Percentiles rank a stretch among this genome's conserved stretches.
Conservation (phyloP, 2,329 filamentous ascomycete species). For the Diaporthe capsici region DNA sequence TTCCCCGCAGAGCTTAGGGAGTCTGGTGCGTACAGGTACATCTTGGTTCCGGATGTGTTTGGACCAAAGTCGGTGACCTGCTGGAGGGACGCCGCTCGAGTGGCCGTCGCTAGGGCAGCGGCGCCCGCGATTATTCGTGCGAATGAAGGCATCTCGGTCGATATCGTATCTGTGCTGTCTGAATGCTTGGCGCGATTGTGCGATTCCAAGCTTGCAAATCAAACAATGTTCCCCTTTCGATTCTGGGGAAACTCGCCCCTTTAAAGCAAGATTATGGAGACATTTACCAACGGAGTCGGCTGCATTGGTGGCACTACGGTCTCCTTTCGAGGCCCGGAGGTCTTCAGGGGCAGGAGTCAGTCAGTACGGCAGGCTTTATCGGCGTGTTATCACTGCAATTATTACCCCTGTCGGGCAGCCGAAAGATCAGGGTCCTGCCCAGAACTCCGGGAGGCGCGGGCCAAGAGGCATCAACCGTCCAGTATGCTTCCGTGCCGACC, state of each 20-base stretch:
- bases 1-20: constrained; percentile 52
- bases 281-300: not conserved
- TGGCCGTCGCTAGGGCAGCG: constrained; percentile 43
- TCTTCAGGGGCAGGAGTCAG: constrained; percentile 23
- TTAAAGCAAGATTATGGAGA: not conserved
- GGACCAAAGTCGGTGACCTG: constrained; percentile 49
- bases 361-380: not conserved
- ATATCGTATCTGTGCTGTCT: not conserved
- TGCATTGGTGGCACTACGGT: not conserved
- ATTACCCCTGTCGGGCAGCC: constrained; percentile 13
- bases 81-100: constrained; percentile 46
- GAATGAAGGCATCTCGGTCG: constrained; percentile 43
- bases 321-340: not conserved
- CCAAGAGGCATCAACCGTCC: not conserved
- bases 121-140: constrained; percentile 42
- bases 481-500: not conserved
- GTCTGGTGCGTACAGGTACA: constrained; percentile 53
- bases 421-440: constrained; percentile 12
- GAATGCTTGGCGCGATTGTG: not conserved
- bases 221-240: not conserved
- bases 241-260: not conserved
- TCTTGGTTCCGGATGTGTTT: constrained; percentile 46
- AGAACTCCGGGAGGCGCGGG: not conserved
- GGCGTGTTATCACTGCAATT: not conserved
- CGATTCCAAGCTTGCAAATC: not conserved